Percentiles rank a stretch among this genome's conserved stretches.
Evolutionary conservation across 129 eudicot species (phyloP).

Genomic region (Tagetes erecta): DNA sequence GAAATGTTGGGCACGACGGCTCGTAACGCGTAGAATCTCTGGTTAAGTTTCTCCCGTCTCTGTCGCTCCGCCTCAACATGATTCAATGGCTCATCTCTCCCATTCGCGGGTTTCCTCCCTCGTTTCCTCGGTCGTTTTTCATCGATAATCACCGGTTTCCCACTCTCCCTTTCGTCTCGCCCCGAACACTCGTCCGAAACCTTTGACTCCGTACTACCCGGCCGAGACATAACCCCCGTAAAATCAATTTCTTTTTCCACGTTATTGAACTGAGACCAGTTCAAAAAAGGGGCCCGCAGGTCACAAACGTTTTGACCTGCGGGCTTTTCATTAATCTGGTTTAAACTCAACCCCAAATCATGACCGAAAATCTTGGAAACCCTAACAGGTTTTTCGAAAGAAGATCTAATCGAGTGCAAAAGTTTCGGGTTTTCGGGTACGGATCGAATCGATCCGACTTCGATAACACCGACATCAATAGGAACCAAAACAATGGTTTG

Average conservation of each 20-base stretch:
- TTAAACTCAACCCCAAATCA: constrained; percentile 43
- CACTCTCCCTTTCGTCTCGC: constrained; percentile 41
- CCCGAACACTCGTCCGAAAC: constrained; percentile 61
- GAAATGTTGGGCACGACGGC: constrained; percentile 96
- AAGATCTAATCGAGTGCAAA: constrained; percentile 44
- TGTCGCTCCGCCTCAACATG: constrained; percentile 95
- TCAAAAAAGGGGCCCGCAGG: constrained; percentile 36
- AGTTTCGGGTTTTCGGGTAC: constrained; percentile 60
- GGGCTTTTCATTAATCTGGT: constrained; percentile 50
- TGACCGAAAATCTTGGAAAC: constrained; percentile 80
- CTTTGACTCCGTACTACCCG: constrained; percentile 56
- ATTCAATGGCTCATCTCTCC: constrained; percentile 87
- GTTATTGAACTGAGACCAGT: constrained; percentile 48
- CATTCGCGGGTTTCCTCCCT: constrained; percentile 90
- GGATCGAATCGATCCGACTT: constrained; percentile 72
- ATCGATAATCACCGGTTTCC: constrained; percentile 26
- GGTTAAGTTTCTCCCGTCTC: constrained; percentile 87
- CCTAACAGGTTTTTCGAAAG: constrained; percentile 35
- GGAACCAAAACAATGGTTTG: constrained; percentile 85
- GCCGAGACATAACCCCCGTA: constrained; percentile 49
- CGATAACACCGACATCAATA: constrained; percentile 75
- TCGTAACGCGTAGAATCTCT: constrained; percentile 81
- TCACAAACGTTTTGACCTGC: constrained; percentile 52
- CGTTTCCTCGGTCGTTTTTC: constrained; percentile 75
- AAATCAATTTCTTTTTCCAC: constrained; percentile 64